phyloP scores from a whole-genome alignment of 495 filamentous ascomycete genomes.

The Penicillium canescens region DNA sequence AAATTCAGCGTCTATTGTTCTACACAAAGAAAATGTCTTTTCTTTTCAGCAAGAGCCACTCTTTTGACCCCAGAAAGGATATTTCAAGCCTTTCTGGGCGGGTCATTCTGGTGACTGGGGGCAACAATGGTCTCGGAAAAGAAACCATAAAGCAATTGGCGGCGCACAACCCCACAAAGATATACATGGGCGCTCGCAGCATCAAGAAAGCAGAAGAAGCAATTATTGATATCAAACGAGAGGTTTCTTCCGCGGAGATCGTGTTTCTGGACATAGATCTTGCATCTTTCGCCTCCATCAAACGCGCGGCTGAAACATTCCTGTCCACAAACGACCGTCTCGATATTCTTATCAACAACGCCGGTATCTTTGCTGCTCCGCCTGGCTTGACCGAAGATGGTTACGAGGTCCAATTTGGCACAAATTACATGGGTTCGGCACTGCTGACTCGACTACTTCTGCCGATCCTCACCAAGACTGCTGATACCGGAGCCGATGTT shows the following conservation, averaged over 20 bases:
- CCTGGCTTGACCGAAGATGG: conserved; percentile 50
- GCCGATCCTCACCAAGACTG: conserved; percentile 49
- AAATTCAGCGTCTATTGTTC: too few species aligned
- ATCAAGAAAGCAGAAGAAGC: conserved; percentile 38
- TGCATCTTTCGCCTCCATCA: conserved; percentile 38
- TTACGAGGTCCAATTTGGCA: conserved; percentile 64
- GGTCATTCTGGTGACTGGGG: conserved; percentile 56
- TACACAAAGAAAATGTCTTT: too few species aligned
- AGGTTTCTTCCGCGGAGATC: conserved; percentile 21
- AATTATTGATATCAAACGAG: conserved; percentile 40
- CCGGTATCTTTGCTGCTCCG: conserved; percentile 60
- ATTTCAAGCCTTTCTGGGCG: conserved; percentile 51
- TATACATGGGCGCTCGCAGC: conserved; percentile 58
- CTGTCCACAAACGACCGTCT: conserved; percentile 32
- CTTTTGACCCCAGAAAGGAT: conserved; percentile 17
- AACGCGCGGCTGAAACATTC: conserved; percentile 35
- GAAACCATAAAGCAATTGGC: conserved; percentile 51
- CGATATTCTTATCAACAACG: conserved; percentile 64
- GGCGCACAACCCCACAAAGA: conserved; percentile 48
- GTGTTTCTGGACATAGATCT: conserved; percentile 42
- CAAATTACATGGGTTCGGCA: conserved; percentile 64
- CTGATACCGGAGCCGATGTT: conserved; percentile 15
- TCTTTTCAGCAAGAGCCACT: too few species aligned
- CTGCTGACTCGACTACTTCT: conserved; percentile 58
- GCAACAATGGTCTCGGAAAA: conserved; percentile 58